These are phyloP conservation scores for Metschnikowia shivogae DNA, from an alignment of 805 yeast genomes.

Conservation along the genomic window DNA sequence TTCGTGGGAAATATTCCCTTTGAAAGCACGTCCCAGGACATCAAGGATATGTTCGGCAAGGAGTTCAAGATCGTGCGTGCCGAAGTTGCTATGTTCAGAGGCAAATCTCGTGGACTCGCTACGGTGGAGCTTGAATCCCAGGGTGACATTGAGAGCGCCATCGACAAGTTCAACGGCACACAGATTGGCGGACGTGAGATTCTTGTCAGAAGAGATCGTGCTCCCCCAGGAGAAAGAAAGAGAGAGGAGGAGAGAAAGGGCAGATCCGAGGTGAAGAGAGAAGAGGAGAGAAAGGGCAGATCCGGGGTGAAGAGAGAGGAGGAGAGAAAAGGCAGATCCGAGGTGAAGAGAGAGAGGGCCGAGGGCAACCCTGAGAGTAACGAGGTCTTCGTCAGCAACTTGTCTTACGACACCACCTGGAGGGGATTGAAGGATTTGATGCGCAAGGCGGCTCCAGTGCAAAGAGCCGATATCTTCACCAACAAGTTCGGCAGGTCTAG, in stretches of 20 bases:
- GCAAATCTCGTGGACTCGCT: slow-evolving; percentile 85
- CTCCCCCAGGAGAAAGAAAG: slow-evolving; percentile 56
- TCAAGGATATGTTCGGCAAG: slow-evolving; percentile 55
- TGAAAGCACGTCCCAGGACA: slow-evolving; percentile 53
- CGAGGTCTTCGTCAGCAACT: slow-evolving; percentile 74
- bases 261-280: slow-evolving; percentile 16
- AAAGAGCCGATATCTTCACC: slow-evolving; percentile 72
- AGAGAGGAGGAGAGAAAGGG: slow-evolving; percentile 16
- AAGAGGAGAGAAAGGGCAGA: slow-evolving; percentile 7
- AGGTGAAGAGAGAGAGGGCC: slow-evolving; percentile 14
- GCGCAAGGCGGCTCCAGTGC: slow-evolving; percentile 70
- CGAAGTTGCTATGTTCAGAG: slow-evolving; percentile 73
- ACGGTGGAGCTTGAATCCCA: slow-evolving; percentile 75
- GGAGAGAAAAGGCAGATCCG: slow-evolving; percentile 11
- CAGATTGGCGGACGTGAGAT: slow-evolving; percentile 69
- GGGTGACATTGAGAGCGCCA: slow-evolving; percentile 69
- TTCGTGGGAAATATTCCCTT: slow-evolving; percentile 75
- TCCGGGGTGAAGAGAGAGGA: slow-evolving; percentile 7
- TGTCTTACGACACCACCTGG: slow-evolving; percentile 82
- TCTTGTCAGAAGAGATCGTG: slow-evolving; percentile 87
- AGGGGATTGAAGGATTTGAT: slow-evolving; percentile 82
- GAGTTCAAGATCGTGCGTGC: slow-evolving; percentile 60
- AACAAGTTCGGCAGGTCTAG: slow-evolving; percentile 71
- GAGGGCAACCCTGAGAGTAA: slow-evolving; percentile 33
- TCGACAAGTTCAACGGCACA: slow-evolving; percentile 61